Base-by-base conservation (phyloP, 371 early-diverging fungal species). In the Batrachochytrium dendrobatidis region DNA sequence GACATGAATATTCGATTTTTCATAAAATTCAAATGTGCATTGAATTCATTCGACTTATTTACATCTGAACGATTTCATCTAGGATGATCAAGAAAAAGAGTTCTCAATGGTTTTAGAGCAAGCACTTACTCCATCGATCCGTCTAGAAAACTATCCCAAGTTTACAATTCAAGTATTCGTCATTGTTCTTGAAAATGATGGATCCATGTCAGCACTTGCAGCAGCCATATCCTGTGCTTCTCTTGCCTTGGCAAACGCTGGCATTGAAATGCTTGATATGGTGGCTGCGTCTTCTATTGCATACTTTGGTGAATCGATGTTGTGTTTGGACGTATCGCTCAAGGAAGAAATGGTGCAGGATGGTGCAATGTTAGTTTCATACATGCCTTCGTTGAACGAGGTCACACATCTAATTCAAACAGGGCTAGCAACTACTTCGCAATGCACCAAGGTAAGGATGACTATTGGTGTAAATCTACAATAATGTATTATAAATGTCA, bases 241-340 rank as follows among this genome's bases (percentile, higher is more conserved):
- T 8, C 80, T 87, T 5, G 94, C 95, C 0, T 68, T 96, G 26
- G 91, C 88, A 1, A 92, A 94, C 68, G 95, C 95, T 1, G 94
- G 94, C 22, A 92, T 96, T 45, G 94, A 95, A 68, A 89, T 95
- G 90, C 66, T 83, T 59, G 96, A 96, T 73, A 75, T 83, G 29
- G 94, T 95, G 22, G 85, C 87, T 0, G 94, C 88, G 5, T 84
- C 83, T 57, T 84, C 91, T n/a, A 84, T 83, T 69, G 46, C 79
- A 6, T 68, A 81, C 34, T 49, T 71, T 24, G 62, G 74, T 20
- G 59, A 69, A 58, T 71, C 75, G 61, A 70, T 84, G 22, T 59
- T 82, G 22, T n/a, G n/a, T 12, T 81, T 87, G 80, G 92, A 92
- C 61, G 80, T 84, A 28, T 77, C 85, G 28, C 64, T 77, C 24